Evolutionary conservation across 2,329 filamentous ascomycete species (phyloP), one percentile per base, ranked within the genome.

Genomic region (Blastomyces percursus): DNA sequence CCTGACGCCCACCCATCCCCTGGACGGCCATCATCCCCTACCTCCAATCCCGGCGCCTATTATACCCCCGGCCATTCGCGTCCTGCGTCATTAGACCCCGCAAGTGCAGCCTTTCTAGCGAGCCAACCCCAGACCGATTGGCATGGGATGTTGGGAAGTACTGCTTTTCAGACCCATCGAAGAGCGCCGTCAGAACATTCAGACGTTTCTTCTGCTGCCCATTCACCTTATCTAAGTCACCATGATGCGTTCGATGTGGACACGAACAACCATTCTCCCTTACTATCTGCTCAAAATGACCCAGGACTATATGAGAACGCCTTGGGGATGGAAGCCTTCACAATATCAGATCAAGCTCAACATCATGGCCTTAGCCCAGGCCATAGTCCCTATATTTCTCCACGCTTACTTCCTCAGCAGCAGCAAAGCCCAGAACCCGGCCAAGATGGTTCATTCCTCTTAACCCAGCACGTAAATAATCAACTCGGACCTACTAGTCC

Each of bases 151-250:
- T 74, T 80, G 65, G 79, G 78, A 71, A 82, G 82, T 68, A 76
- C 78, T 46, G 77, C 80, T 64, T 96, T 96, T 71, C 87, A 90
- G 67, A 81, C 84, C n/a, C 93, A 96, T 72, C 84, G 91, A 68
- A 85, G 92, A 70, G 86, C 85, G 46, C 89, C 90, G 0, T 96
- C 92, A n/a, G 93, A 96, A 69, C 91, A 88, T 70, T 96, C 91
- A 2, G 93, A 96, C 68, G 87, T 96, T 6, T 96, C 84, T 2
- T 96, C 91, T 21, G 89, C 87, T 19, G 86, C 89, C 27, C 89
- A 87, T 30, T 96, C 93, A 21, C 93, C 93, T 3, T 91, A 90
- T 71, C 77, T 96, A 63, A 83, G 83, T 35, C 88, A 88, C 67
- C 82, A 88, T 64, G 92, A 96, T 69, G 84, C 80, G 66, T 95